These are phyloP conservation scores for Colletotrichum sp. DNA, from an alignment of 2,329 filamentous ascomycete species.

Conservation along the genomic window DNA sequence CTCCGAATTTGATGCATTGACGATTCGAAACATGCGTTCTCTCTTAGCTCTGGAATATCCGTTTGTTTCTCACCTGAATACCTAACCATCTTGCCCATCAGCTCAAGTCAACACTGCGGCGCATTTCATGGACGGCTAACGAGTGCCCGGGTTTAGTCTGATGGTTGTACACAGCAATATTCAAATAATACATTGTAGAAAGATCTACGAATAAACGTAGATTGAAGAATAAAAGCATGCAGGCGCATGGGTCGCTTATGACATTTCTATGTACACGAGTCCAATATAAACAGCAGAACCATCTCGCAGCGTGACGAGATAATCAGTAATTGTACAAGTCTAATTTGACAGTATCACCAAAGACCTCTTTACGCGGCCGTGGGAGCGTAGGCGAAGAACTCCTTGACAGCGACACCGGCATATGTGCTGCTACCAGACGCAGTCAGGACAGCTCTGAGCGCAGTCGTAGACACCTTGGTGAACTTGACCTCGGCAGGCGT, in stretches of 20 bases:
- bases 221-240: background rate
- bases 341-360: rapidly evolving
- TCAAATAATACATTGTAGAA: too few relatives aligned
- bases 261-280: background rate
- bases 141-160: too few relatives aligned
- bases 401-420: conserved; percentile 29
- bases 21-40: too few relatives aligned
- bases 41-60: too few relatives aligned
- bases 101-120: too few relatives aligned
- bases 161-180: too few relatives aligned
- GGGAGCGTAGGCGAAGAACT: conserved; percentile 26
- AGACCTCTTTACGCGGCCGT: background rate
- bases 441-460: conserved; percentile 25
- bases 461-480: conserved; percentile 27
- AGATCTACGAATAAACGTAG: background rate
- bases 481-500: conserved; percentile 32
- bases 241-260: background rate
- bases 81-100: too few relatives aligned
- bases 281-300: background rate
- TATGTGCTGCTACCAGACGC: conserved; percentile 26
- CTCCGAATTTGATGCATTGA: too few relatives aligned
- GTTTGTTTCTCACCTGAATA: too few relatives aligned
- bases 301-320: background rate
- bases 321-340: background rate
- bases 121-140: too few relatives aligned